phyloP scores from a whole-genome alignment of 257 asterid species.

The Salvia miltiorrhiza region DNA sequence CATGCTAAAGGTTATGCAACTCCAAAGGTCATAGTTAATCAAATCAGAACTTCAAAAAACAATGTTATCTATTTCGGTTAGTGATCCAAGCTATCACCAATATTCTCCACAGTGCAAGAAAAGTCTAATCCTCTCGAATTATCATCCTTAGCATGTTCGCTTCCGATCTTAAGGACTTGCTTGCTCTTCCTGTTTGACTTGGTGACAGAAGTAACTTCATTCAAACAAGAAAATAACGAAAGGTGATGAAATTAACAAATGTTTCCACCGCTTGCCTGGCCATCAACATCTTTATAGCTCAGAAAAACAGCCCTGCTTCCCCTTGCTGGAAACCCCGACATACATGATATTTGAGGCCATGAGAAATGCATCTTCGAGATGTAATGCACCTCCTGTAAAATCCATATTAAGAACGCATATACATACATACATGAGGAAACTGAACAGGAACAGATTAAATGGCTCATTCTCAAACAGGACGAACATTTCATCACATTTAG shows the following conservation, averaged over 20 bases:
- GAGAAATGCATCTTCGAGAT: constrained; percentile 67
- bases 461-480: constrained; percentile 11
- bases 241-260: background rate
- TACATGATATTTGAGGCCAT: constrained; percentile 86
- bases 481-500: constrained; percentile 10
- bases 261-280: constrained; percentile 55
- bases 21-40: background rate
- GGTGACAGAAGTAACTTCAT: background rate
- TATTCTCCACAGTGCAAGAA: background rate
- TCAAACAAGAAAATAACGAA: background rate
- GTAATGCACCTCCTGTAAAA: constrained; percentile 82
- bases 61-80: background rate
- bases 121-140: background rate
- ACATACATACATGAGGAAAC: background rate
- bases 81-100: background rate
- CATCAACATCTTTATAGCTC: constrained; percentile 64
- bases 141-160: background rate
- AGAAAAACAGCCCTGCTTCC: constrained; percentile 67
- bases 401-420: constrained; percentile 3
- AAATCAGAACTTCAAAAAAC: background rate
- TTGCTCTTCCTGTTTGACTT: background rate
- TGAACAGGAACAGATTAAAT: background rate
- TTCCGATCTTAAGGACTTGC: background rate
- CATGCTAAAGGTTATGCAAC: constrained; percentile 1
- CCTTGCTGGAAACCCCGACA: constrained; percentile 68